These are phyloP conservation scores for Bimuria novae-zelandiae DNA, from an alignment of 2,329 filamentous ascomycete genomes.

Conservation along the genomic window DNA sequence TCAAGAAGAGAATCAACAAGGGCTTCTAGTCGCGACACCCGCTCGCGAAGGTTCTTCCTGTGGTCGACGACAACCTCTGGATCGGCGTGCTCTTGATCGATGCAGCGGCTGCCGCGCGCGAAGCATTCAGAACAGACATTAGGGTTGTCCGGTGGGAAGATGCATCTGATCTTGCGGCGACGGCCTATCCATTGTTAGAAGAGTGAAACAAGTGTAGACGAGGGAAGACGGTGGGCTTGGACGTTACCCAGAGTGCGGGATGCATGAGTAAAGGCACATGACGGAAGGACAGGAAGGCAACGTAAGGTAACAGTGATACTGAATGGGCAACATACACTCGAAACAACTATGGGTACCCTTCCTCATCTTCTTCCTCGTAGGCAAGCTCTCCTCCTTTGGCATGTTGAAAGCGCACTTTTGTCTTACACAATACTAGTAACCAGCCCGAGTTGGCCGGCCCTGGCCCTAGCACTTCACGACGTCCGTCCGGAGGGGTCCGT, in stretches of 20 bases:
- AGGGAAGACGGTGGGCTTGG: slow-evolving; percentile 6
- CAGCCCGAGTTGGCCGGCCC: neutral
- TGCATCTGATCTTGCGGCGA: slow-evolving; percentile 56
- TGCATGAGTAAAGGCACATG: neutral
- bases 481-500: slow-evolving; percentile 55
- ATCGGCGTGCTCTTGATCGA: slow-evolving; percentile 51
- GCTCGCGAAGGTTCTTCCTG: slow-evolving; percentile 50
- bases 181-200: slow-evolving; percentile 46
- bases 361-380: slow-evolving; percentile 49
- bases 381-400: slow-evolving; percentile 43
- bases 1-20: slow-evolving; percentile 47
- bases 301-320: neutral
- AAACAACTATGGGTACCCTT: slow-evolving; percentile 52
- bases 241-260: neutral
- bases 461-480: neutral
- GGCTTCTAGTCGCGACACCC: slow-evolving; percentile 49
- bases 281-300: neutral
- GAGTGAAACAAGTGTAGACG: neutral
- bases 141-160: slow-evolving; percentile 47
- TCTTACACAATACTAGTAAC: neutral
- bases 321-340: slow-evolving; percentile 45
- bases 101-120: slow-evolving; percentile 51
- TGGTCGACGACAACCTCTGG: slow-evolving; percentile 48
- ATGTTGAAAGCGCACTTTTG: slow-evolving; percentile 26
- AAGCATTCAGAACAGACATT: slow-evolving; percentile 53